Percentiles rank a stretch among this genome's conserved stretches.
phyloP scores from a whole-genome alignment of 2,329 filamentous ascomycete species.

The Neurospora sp. region DNA sequence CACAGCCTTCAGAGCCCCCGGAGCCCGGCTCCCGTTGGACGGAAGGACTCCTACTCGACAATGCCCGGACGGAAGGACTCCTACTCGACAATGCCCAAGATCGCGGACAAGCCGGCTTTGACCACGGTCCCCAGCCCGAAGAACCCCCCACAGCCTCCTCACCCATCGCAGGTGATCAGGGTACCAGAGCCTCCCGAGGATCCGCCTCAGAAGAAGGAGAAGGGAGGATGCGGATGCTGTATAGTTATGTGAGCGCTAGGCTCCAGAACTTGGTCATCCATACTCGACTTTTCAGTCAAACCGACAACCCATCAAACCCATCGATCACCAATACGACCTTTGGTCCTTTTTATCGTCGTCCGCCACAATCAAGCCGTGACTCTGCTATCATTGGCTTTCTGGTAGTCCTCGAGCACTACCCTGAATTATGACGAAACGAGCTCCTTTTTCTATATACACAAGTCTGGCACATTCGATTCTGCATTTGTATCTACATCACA shows the following conservation, averaged over 20 bases:
- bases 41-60: conserved; percentile 48
- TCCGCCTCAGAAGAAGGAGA: conserved; percentile 37
- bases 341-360: not conserved
- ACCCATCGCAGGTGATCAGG: conserved; percentile 34
- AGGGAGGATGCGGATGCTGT: conserved; percentile 60
- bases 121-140: conserved; percentile 37
- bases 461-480: not conserved
- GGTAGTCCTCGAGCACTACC: not conserved
- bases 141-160: conserved; percentile 32
- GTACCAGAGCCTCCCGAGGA: conserved; percentile 46
- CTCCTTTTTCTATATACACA: conserved; percentile 1
- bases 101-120: conserved; percentile 33
- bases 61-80: conserved; percentile 45
- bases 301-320: not conserved
- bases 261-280: not conserved
- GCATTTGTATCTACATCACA: conserved; percentile 3
- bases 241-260: conserved; percentile 55
- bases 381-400: not conserved
- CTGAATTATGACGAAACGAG: conserved; percentile 7
- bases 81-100: conserved; percentile 56
- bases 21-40: conserved; percentile 37
- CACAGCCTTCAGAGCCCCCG: not conserved
- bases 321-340: not conserved
- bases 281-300: not conserved
- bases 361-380: not conserved